Evolutionary conservation across 768 basidiomycete species (phyloP), one percentile per base, ranked within the genome.

Genomic region (Pulveroboletus ravenelii): DNA sequence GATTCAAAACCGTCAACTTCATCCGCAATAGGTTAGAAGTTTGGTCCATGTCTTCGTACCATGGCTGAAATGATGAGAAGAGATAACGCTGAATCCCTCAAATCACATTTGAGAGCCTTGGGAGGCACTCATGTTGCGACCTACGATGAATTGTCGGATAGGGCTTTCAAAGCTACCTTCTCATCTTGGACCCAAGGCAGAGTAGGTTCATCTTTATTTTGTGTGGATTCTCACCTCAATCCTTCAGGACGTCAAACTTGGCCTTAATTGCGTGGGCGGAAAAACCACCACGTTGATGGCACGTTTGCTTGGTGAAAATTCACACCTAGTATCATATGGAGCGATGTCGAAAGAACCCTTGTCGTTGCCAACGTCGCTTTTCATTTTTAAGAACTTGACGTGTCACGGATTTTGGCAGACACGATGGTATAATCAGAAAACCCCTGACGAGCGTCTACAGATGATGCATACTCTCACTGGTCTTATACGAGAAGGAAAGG

Each of bases 281-380:
- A 75, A 76, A 44, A 74, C 82, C 39, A 89, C 89, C 0, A 80
- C 79, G 0, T 58, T 72, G 7, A 89, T 93, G 88, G 74, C 79
- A 1, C 76, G 81, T 44, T 70, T 87, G 8, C 72, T 94, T 0
- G 85, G 84, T 23, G 68, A 74, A 38, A 71, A 85, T 56, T 81
- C 85, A 3, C 85, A 87, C 55, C 75, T 93, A 12, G 84, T 93
- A 8, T 89, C 92, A 0, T 94, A 93, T 48, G 92, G 92, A 27
- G 90, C 87, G 6, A 93, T 94, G 91, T 87, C 91, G 1, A 91
- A 87, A 62, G 76, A 85, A 46, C 89, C 91, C 0, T 66, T 94
- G 15, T 77, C 81, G 1, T 64, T 94, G 18, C 87, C 92, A 1
- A 84, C 87, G 0, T 86, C 87, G 0, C 71, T 83, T 18, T 85